Evolutionary conservation across 257 asterid species (phyloP).

Genomic region (Lavandula angustifolia): DNA sequence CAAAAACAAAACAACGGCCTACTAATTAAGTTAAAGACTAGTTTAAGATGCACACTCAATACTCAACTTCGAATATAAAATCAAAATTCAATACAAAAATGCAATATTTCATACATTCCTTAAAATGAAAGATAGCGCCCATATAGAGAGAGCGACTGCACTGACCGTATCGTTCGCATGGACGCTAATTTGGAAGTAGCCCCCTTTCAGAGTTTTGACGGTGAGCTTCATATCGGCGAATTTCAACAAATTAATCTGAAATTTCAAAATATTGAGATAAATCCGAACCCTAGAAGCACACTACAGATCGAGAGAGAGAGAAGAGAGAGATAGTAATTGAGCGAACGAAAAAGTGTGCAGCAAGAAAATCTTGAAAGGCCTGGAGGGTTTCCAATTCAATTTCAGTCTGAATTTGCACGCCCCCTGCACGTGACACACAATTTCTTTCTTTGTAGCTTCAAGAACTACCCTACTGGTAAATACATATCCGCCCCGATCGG

Average conservation of each 20-base stretch:
- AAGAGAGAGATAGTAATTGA: background rate
- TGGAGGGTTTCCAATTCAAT: slow-evolving; percentile 33
- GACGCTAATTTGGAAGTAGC: slow-evolving; percentile 81
- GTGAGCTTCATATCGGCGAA: slow-evolving; percentile 74
- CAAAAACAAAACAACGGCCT: background rate
- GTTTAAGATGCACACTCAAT: slow-evolving; percentile 24
- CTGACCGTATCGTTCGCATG: slow-evolving; percentile 78
- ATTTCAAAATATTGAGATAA: background rate
- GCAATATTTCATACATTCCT: slow-evolving; percentile 7
- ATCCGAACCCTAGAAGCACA: slow-evolving; percentile 40
- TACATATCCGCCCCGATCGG: no score
- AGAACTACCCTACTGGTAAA: no score
- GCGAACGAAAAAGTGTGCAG: slow-evolving; percentile 21
- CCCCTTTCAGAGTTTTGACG: slow-evolving; percentile 92
- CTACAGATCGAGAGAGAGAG: slow-evolving; percentile 32
- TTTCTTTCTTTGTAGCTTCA: background rate
- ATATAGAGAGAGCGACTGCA: slow-evolving; percentile 13
- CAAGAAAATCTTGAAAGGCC: slow-evolving; percentile 8
- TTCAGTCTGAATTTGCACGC: slow-evolving; percentile 23
- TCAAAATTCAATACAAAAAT: background rate
- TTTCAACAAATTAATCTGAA: slow-evolving; percentile 13
- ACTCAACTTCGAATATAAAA: background rate
- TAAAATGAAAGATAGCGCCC: background rate
- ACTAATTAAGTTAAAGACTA: slow-evolving; percentile 9
- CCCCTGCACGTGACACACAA: slow-evolving; percentile 26